These are phyloP conservation scores for Monosporascus sp. DNA, from an alignment of 2,329 filamentous ascomycete species.

Conservation along the genomic window DNA sequence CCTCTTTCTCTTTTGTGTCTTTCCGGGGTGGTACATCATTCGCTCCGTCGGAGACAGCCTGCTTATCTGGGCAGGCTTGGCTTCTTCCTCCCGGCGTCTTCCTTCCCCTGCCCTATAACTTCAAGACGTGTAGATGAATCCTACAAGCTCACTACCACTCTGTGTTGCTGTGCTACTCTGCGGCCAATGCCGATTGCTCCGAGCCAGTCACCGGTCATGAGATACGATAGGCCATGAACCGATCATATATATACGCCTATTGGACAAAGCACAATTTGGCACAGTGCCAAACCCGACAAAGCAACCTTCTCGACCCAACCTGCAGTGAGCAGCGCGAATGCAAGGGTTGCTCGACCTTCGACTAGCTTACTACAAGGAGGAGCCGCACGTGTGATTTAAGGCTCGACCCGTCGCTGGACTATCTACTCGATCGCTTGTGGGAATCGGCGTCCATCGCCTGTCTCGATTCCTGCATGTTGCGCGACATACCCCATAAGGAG, in stretches of 20 bases:
- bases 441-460: slow-evolving; percentile 14
- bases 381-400: neutral
- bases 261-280: neutral
- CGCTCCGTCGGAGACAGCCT: neutral
- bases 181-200: neutral
- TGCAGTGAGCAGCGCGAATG: neutral
- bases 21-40: neutral
- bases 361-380: neutral
- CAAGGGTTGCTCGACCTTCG: no score
- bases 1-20: no score
- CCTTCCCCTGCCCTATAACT: neutral
- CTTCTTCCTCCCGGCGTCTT: neutral
- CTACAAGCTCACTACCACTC: neutral
- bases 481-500: slow-evolving; percentile 13
- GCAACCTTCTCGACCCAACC: neutral
- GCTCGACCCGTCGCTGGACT: neutral
- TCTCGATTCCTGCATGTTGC: slow-evolving; percentile 12
- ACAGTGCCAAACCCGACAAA: neutral
- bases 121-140: neutral
- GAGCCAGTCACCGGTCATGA: neutral
- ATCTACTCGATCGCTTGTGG: slow-evolving; percentile 13
- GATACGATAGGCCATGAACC: neutral
- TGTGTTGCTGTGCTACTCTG: neutral
- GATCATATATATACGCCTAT: neutral
- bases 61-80: neutral